Evolutionary conservation across 2,329 filamentous ascomycete genomes (phyloP).

Genomic region (Sporothrix brasiliensis): DNA sequence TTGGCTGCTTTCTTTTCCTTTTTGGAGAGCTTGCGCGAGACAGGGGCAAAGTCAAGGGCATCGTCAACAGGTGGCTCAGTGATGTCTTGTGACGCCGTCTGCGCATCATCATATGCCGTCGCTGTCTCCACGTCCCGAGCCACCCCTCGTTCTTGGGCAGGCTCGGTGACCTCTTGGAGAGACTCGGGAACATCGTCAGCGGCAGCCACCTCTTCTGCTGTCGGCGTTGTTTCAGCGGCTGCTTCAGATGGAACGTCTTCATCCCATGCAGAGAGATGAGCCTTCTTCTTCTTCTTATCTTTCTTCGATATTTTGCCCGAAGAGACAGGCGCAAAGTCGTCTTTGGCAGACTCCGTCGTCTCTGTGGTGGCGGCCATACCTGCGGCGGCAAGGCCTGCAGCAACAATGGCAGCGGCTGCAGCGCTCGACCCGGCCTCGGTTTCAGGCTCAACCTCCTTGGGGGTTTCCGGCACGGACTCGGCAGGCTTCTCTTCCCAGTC

Average conservation of each 20-base stretch:
- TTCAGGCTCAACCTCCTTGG: conserved; percentile 4
- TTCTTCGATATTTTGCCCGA: conserved; percentile 5
- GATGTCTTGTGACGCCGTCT: not conserved
- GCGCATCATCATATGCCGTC: not conserved
- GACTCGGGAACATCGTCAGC: not conserved
- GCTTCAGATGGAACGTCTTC: not conserved
- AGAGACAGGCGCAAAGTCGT: conserved; percentile 1
- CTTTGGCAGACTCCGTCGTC: not conserved
- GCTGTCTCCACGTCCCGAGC: not conserved
- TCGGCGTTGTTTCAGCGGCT: not conserved
- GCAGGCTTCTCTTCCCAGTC: conserved; percentile 14
- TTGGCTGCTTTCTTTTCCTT: conserved; percentile 23
- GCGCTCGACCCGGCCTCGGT: not conserved
- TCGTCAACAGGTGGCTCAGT: not conserved
- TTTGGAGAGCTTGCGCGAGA: not conserved
- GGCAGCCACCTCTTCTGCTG: not conserved
- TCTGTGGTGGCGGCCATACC: not conserved
- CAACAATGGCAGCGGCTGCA: not conserved
- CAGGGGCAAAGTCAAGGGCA: not conserved
- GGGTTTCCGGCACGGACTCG: not conserved
- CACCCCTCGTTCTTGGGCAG: not conserved
- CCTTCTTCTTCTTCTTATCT: conserved; percentile 21
- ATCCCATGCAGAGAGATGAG: not conserved
- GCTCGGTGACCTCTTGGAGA: not conserved
- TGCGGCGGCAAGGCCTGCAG: conserved; percentile 15